phyloP scores from a whole-genome alignment of 345 rosid species.

The Lepidium africanum region DNA sequence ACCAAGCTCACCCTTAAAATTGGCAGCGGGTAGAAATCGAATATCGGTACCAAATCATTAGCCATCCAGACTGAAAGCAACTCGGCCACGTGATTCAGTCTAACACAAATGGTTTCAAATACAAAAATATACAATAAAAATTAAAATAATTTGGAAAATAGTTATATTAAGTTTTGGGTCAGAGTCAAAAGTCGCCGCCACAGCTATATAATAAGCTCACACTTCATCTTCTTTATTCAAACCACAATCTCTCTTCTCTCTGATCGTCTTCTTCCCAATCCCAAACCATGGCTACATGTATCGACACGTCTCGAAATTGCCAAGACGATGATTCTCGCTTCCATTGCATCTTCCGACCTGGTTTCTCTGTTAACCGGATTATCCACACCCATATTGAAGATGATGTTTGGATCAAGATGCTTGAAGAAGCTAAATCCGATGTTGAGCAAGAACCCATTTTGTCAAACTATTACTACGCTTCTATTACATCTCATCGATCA shows the following conservation, averaged over 20 bases:
- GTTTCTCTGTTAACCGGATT: conserved; percentile 25
- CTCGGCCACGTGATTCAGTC: too few species aligned
- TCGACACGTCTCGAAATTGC: conserved; percentile 40
- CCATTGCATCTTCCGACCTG: conserved; percentile 33
- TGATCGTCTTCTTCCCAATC: neutral
- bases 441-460: conserved; percentile 58
- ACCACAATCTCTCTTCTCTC: neutral
- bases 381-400: conserved; percentile 24
- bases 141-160: neutral
- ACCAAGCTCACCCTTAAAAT: too few species aligned
- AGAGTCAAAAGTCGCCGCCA: neutral
- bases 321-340: conserved; percentile 28
- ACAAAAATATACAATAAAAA: neutral
- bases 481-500: conserved; percentile 52
- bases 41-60: too few species aligned
- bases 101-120: too few species aligned
- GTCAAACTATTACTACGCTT: conserved; percentile 48
- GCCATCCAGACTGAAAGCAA: too few species aligned
- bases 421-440: conserved; percentile 60
- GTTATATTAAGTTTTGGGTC: neutral
- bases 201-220: conserved; percentile 9
- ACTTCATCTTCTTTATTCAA: conserved; percentile 5
- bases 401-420: conserved; percentile 52
- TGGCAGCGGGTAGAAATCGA: too few species aligned
- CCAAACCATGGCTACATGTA: conserved; percentile 61